These are phyloP conservation scores for Staphylotrichum longicolle DNA, from an alignment of 495 filamentous ascomycete genomes.

Conservation along the genomic window DNA sequence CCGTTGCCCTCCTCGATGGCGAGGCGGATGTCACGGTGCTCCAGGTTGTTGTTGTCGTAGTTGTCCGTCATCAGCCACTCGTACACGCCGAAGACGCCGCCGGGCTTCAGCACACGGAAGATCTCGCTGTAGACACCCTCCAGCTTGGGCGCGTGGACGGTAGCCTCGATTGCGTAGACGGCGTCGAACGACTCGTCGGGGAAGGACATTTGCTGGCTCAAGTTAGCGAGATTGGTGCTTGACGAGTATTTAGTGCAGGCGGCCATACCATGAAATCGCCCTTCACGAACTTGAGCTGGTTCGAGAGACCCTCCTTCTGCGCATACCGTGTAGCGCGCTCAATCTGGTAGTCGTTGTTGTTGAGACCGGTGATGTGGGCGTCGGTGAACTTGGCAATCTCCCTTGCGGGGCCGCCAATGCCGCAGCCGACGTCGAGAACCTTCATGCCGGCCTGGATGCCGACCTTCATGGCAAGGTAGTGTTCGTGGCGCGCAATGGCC, in stretches of 20 bases:
- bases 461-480: constrained; percentile 92
- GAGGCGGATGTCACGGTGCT: constrained; percentile 86
- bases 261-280: constrained; percentile 88
- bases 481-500: constrained; percentile 95
- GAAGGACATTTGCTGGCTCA: constrained; percentile 88
- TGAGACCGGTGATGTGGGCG: constrained; percentile 84
- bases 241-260: neutral
- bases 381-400: constrained; percentile 96
- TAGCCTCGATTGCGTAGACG: constrained; percentile 98
- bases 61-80: constrained; percentile 99
- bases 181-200: constrained; percentile 88
- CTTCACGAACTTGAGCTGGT: constrained; percentile 87
- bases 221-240: constrained; percentile 16
- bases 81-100: constrained; percentile 94
- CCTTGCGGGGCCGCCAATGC: constrained; percentile 94
- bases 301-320: constrained; percentile 70
- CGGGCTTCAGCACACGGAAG: constrained; percentile 92
- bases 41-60: constrained; percentile 85
- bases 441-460: constrained; percentile 81
- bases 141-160: constrained; percentile 91
- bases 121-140: constrained; percentile 94
- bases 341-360: constrained; percentile 99
- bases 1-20: constrained; percentile 96
- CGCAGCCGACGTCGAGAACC: constrained; percentile 95
- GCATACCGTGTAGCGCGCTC: constrained; percentile 88